Evolutionary conservation across 2,329 filamentous ascomycete species (phyloP), one percentile per base, ranked within the genome.

Genomic region (Thielaviopsis populi): DNA sequence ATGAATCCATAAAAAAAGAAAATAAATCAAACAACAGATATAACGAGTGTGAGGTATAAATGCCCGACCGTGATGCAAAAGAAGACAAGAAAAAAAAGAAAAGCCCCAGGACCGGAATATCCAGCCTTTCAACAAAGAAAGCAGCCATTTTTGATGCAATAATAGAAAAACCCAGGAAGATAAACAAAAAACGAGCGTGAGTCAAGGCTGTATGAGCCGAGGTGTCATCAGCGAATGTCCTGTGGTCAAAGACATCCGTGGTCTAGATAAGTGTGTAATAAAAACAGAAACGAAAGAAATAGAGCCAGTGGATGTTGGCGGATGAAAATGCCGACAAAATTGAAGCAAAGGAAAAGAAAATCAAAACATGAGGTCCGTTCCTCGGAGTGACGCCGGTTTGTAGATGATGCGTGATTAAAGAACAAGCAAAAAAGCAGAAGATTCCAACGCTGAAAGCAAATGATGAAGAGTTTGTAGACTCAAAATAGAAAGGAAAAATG

Each of bases 261-360:
- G 27, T 62, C 59, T 46, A 48, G 59, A 61, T 61, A 48, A 30
- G 41, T 30, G 19, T 30, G 59, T 48, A 61, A 48, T 22, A 59
- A 63, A 50, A 22, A 33, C 46, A 50, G 46, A 8, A 27, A 50
- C 19, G 46, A 50, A 50, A 11, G 22, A 50, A 50, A 27, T 15
- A 24, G 15, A 50, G 22, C 46, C 22, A 50, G 19, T 10, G n/a
- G n/a, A 22, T 43, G 43, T 22, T 24, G 5, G 43, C 46, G 2
- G 10, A 27, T 50, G 11, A 24, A 50, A 50, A 50, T 50, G 46
- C 46, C 19, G 46, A 50, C 24, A 37, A 37, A 1, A 8, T 37
- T 27, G 46, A 48, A 48, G 46, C 30, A 33, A 33, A n/a, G 10
- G 22, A 50, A 42, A 24, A 22, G 27, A 53, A 6, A 17, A 53